These are phyloP conservation scores for Theobroma grandiflorum DNA, from an alignment of 441 rosid species.

Conservation along the genomic window DNA sequence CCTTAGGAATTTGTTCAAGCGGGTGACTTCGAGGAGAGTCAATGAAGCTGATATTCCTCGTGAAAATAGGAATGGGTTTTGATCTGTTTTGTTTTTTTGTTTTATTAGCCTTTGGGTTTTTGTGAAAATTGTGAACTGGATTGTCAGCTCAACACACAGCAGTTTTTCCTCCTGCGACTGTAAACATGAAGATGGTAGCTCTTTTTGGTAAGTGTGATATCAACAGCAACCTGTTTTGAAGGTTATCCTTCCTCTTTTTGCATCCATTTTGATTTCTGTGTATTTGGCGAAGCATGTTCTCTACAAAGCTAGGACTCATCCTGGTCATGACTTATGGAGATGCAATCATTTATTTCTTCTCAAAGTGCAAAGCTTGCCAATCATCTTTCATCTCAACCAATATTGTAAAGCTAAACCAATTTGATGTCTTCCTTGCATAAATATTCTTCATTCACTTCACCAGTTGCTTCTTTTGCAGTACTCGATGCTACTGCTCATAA, in stretches of 20 bases:
- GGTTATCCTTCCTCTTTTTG: not conserved
- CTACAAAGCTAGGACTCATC: not conserved
- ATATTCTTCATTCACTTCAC: not conserved
- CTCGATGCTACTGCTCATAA: not conserved
- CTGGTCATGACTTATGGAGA: not conserved
- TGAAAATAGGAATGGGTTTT: conserved; percentile 27
- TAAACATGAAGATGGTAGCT: not conserved
- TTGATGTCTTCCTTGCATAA: not conserved
- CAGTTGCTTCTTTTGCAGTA: too few relatives aligned
- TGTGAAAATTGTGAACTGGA: not conserved
- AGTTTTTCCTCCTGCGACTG: not conserved
- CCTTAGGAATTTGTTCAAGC: conserved; percentile 65
- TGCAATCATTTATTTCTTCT: not conserved
- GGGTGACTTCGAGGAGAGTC: conserved; percentile 56
- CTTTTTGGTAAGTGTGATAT: not conserved
- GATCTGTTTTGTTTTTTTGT: not conserved
- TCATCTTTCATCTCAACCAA: not conserved
- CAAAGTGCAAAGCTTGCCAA: not conserved
- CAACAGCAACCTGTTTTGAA: not conserved
- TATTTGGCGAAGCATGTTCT: not conserved
- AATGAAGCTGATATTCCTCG: conserved; percentile 34
- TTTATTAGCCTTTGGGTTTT: not conserved
- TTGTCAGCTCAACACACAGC: conserved; percentile 17
- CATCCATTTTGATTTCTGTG: not conserved
- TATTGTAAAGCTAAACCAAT: not conserved